Percentiles rank a stretch among this genome's conserved stretches.
Evolutionary conservation across 805 yeast species (phyloP).

Genomic region (Teunomyces tritomae): DNA sequence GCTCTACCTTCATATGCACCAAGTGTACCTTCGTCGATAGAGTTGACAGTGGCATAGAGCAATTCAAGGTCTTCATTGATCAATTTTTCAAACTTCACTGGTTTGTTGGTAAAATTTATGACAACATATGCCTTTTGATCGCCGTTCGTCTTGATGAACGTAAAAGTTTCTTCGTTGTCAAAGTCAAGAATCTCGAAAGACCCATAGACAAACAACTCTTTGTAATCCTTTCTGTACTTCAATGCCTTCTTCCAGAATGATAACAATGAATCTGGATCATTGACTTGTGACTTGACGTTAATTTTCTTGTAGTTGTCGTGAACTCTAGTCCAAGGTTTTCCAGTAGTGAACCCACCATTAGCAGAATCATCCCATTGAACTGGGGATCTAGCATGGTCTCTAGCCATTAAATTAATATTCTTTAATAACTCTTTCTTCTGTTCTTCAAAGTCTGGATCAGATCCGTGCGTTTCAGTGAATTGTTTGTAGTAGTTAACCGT

Average conservation of each 20-base stretch:
- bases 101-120: conserved; percentile 21
- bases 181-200: conserved; percentile 42
- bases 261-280: conserved; percentile 45
- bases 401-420: conserved; percentile 37
- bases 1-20: conserved; percentile 13
- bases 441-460: conserved; percentile 17
- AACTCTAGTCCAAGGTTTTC: conserved; percentile 51
- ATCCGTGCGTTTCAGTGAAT: conserved; percentile 23
- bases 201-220: conserved; percentile 48
- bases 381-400: conserved; percentile 56
- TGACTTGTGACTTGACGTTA: conserved; percentile 47
- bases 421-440: conserved; percentile 26
- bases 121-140: conserved; percentile 22
- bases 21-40: conserved; percentile 6
- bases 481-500: conserved; percentile 40
- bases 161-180: conserved; percentile 40
- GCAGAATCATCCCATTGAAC: conserved; percentile 49
- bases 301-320: conserved; percentile 48
- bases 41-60: conserved; percentile 8
- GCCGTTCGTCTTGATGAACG: conserved; percentile 36
- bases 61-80: conserved; percentile 10
- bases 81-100: conserved; percentile 8
- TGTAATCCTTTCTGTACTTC: conserved; percentile 41
- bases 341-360: conserved; percentile 48
- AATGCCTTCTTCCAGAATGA: conserved; percentile 45